phyloP scores from a whole-genome alignment of 1,284 basidiomycete genomes.

The Nidula niveotomentosa region DNA sequence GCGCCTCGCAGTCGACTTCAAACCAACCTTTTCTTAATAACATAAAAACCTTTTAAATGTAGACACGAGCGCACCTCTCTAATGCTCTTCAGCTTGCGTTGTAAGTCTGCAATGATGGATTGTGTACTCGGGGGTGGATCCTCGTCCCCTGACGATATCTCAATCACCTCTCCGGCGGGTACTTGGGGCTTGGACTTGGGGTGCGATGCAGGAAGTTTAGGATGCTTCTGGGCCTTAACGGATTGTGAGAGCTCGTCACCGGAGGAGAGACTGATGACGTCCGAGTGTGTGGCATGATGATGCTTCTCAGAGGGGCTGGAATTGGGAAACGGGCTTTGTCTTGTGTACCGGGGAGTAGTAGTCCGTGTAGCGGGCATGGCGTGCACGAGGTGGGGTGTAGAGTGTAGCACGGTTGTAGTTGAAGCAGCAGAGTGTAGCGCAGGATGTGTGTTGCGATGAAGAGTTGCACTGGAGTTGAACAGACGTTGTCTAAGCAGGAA shows the following conservation, averaged over 20 bases:
- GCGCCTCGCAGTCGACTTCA: no score
- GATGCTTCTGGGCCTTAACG: neutral
- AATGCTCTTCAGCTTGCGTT: constrained; percentile 33
- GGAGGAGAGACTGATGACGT: neutral
- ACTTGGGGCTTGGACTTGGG: constrained; percentile 8
- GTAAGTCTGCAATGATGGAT: constrained; percentile 22
- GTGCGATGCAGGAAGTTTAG: constrained; percentile 3
- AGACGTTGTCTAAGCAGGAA: no score
- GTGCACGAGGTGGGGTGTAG: neutral
- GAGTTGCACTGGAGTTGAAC: no score
- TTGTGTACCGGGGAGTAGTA: neutral
- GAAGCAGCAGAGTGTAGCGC: no score
- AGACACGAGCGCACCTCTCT: constrained; percentile 28
- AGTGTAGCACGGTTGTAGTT: neutral
- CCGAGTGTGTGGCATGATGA: no score
- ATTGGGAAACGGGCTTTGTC: no score
- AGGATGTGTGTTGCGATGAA: no score
- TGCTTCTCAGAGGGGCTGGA: no score
- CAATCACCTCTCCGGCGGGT: constrained; percentile 39
- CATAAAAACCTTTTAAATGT: no score
- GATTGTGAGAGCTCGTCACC: neutral
- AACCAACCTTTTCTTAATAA: no score
- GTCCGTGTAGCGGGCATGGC: neutral
- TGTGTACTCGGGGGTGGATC: constrained; percentile 17
- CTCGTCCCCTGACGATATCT: constrained; percentile 59